phyloP scores from a whole-genome alignment of 1,139 yeast species.

The Lodderomyces pseudojiufengensis region DNA sequence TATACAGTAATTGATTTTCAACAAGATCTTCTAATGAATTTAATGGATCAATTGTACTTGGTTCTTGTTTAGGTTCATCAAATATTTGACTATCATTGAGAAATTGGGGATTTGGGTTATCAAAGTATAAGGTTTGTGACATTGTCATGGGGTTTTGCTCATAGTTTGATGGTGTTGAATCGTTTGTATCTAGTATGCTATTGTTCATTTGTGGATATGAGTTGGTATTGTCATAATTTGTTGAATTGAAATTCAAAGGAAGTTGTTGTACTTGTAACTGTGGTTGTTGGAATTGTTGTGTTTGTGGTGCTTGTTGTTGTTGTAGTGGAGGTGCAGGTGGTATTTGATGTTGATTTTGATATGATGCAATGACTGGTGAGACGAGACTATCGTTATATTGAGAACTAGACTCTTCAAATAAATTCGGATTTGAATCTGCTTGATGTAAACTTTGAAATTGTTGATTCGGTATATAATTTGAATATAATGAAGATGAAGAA shows the following conservation, averaged over 20 bases:
- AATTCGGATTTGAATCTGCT: no score
- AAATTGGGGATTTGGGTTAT: not conserved
- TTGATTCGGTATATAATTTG: not conserved
- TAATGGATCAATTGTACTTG: no score
- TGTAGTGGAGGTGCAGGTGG: slow-evolving; percentile 1
- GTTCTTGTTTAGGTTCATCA: no score
- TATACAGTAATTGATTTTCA: no score
- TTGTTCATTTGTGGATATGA: slow-evolving; percentile 4
- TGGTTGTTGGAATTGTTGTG: slow-evolving; percentile 1
- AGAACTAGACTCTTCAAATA: no score
- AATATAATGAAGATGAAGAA: no score
- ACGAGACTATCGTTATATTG: no score
- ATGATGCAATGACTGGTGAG: no score
- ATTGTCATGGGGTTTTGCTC: not conserved
- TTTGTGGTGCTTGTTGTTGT: slow-evolving; percentile 1
- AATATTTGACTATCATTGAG: no score
- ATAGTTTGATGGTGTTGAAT: slow-evolving; percentile 10
- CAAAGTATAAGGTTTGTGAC: slow-evolving; percentile 4
- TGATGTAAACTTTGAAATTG: slow-evolving; percentile 2
- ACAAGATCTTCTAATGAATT: no score
- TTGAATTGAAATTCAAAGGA: not conserved
- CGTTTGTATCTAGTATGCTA: slow-evolving; percentile 3
- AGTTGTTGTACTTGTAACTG: slow-evolving; percentile 4
- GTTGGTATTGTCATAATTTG: not conserved
- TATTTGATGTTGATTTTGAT: not conserved